Base-by-base conservation (phyloP, 352 stramenopile genomes). In the Halophytophthora batemanensis region DNA sequence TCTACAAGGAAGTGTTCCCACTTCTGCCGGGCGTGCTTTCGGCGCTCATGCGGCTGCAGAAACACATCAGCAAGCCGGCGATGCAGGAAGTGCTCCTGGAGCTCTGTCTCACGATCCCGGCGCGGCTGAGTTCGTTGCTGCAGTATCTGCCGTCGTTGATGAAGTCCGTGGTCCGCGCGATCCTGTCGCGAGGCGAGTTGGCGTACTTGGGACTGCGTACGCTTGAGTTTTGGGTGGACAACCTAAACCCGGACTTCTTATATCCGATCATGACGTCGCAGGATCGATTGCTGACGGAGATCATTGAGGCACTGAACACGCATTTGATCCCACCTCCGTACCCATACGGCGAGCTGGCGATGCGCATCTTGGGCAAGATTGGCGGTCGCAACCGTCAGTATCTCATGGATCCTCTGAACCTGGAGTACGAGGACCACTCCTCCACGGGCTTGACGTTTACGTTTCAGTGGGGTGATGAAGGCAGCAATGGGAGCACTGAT, bases 191-290 rank as follows among this genome's bases (percentile, higher is more conserved):
- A 1, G 95, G 93, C 14, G 96, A 99, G 67, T 71, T 99, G 2
- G 86, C 96, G 12, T 98, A 98, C 51, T 74, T 99, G 33, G 96
- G 90, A 29, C 66, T 99, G 25, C 80, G 92, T 6, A 98, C 93
- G 19, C 76, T 99, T 2, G 96, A 99, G 71, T 99, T 99, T 65
- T 99, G 96, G 97, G 89, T 99, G 7, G 96, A 99, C 66, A 99
- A 99, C 64, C 68, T 99, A 14, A 98, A 98, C 66, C 90, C 96
- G 6, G 93, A 98, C 51, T 99, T 97, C 60, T 62, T 99, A 23
- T 97, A 97, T 66, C 83, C 86, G 34, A 94, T 97, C 59, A 95
- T 97, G 84, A 93, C 80, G 11, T 94, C 82, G 10, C 84, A 96
- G 47, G 85, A 93, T 17, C 71, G 83, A 6, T 45, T 96, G 25